phyloP scores from a whole-genome alignment of 495 filamentous ascomycete genomes.

The Aspergillus biplanus region DNA sequence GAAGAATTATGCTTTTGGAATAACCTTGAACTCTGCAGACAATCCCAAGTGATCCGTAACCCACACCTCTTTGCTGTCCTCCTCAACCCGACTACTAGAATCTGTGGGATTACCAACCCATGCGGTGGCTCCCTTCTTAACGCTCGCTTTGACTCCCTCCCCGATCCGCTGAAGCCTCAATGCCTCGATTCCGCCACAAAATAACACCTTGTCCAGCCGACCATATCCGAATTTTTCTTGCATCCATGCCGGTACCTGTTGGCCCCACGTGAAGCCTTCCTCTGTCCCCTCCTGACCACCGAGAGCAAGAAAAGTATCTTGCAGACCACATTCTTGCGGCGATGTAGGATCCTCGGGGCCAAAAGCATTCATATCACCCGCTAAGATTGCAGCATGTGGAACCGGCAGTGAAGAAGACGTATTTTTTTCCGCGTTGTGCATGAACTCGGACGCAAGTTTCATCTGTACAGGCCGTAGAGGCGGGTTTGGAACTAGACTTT shows the following conservation, averaged over 20 bases:
- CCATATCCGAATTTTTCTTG: constrained; percentile 14
- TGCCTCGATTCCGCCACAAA: constrained; percentile 6
- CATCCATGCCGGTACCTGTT: constrained; percentile 12
- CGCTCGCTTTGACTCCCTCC: constrained; percentile 5
- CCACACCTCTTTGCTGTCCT: constrained; percentile 19
- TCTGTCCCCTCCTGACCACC: constrained; percentile 13
- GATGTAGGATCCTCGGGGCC: constrained; percentile 17
- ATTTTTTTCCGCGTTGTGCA: neutral
- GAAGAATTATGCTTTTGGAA: too few species aligned
- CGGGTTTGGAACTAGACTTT: constrained; percentile 13
- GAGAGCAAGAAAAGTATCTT: constrained; percentile 18
- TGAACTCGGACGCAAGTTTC: constrained; percentile 3
- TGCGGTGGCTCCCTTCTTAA: neutral
- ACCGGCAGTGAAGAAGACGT: neutral
- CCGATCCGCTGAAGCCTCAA: constrained; percentile 14
- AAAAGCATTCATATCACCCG: constrained; percentile 21
- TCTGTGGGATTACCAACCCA: neutral
- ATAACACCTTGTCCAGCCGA: constrained; percentile 22
- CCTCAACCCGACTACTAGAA: neutral
- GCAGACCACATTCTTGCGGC: constrained; percentile 10
- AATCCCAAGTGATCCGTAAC: constrained; percentile 24
- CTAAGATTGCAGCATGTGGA: neutral
- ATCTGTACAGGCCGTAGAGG: constrained; percentile 15
- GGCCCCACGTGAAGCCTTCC: constrained; percentile 21
- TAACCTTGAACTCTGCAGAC: constrained; percentile 8